Evolutionary conservation across 1,284 basidiomycete genomes (phyloP), one percentile per base, ranked within the genome.

Genomic region (Puccinia horiana): DNA sequence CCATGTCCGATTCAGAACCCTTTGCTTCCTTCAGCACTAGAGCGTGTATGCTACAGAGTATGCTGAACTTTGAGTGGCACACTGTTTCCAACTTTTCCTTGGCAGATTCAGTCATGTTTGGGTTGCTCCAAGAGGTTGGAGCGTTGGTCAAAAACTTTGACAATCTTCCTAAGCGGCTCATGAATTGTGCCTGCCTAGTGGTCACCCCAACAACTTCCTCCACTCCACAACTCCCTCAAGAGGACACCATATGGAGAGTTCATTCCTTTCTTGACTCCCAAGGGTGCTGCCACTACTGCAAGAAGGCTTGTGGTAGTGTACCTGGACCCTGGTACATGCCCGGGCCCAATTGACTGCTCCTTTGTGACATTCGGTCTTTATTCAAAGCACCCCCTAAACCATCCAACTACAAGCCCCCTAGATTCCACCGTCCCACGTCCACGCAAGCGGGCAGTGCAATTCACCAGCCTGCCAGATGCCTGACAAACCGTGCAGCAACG

Each of bases 281-380:
- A 37, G 70, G 70, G 12, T 11, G 32, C 16, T 74, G 70, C 47
- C 70, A 74, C 52, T 74, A 26, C 44, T 74, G 42, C 70, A 74
- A 74, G 26, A 54, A 52, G n/a, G 4, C 5, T 4, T 72, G 69
- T 32, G 69, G 69, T 40, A 72, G 32, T 32, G n/a, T 32, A 9
- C 29, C n/a, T n/a, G n/a, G n/a, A n/a, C 9, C 29, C 32, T 3
- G 67, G 67, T 18, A 44, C 32, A 4, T 69, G 67, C n/a, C 35
- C 67, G 2, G 40, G 67, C 14, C 67, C 67, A 40, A 37, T 69
- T 37, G 67, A 69, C 40, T 2, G 37, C 35, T 40, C 14, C 6
- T 42, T 18, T 9, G 26, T 74, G 47, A 29, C 4, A 54, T 74
- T 9, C 44, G 44, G 35, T 3, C 9, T 18, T 29, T 26, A 29